Conservation (phyloP, 2,329 filamentous ascomycete genomes). For the Sporothrix schenckii region DNA sequence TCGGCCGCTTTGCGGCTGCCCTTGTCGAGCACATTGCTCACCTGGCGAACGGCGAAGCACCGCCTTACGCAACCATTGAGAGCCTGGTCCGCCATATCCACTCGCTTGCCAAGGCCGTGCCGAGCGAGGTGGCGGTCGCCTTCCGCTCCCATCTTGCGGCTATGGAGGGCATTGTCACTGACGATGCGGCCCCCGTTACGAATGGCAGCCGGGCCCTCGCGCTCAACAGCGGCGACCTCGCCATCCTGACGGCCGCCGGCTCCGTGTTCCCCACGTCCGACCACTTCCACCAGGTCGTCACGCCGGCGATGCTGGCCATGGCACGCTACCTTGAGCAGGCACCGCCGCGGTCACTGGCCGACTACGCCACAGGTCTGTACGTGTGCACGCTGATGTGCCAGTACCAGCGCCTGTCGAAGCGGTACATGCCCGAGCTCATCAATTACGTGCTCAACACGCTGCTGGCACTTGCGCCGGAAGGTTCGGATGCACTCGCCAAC, state of each 20-base stretch:
- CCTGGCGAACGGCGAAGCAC: constrained; percentile 48
- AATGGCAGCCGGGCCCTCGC: constrained; percentile 51
- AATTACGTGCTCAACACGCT: constrained; percentile 80
- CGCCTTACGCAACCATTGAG: constrained; percentile 52
- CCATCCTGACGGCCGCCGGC: constrained; percentile 80
- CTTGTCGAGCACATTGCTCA: constrained; percentile 66
- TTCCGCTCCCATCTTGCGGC: constrained; percentile 74
- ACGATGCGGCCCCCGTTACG: constrained; percentile 2
- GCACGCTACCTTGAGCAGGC: constrained; percentile 80
- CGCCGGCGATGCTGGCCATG: constrained; percentile 85
- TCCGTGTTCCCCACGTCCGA: constrained; percentile 93
- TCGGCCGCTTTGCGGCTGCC: constrained; percentile 66
- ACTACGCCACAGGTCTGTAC: constrained; percentile 75
- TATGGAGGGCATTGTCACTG: constrained; percentile 44
- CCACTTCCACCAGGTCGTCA: constrained; percentile 94
- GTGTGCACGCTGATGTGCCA: constrained; percentile 77
- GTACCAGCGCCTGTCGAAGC: constrained; percentile 80
- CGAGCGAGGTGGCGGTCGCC: constrained; percentile 72
- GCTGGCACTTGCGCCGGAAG: constrained; percentile 61
- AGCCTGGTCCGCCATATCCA: constrained; percentile 86
- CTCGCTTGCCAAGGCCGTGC: constrained; percentile 84
- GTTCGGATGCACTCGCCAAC: background rate
- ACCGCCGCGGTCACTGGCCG: constrained; percentile 64
- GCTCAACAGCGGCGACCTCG: constrained; percentile 70
- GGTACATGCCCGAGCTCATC: constrained; percentile 86